Base-by-base conservation (phyloP, 2,329 filamentous ascomycete species). In the Hypomyces rosellus region DNA sequence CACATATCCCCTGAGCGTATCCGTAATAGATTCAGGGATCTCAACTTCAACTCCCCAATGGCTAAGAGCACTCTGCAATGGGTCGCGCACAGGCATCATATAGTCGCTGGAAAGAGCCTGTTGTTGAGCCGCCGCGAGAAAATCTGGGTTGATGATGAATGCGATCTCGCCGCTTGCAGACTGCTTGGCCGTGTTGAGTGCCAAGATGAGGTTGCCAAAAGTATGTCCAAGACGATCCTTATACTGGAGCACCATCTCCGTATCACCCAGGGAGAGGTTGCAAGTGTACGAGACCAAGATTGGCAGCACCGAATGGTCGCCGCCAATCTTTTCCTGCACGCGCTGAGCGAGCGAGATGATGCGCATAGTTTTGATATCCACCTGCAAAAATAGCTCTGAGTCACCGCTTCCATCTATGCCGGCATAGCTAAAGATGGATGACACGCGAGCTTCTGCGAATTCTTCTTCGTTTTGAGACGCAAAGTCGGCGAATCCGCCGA, bases 211-310 rank as follows among this genome's bases (percentile, higher is more conserved):
- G 41, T 51, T 51, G 15, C 30, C 49, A 34, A 51, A 51, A 36
- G 44, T 43, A 20, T 44, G 37, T 7, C 30, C 33, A 7, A 51
- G 49, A 8, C 25, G 8, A 9, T 34, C 16, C 2, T n/a, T 13
- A 20, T 46, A 15, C n/a, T 13, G 11, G 7, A 51, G 34, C 3
- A 30, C 20, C 2, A 4, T 18, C n/a, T 2, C 2, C 2, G 18
- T n/a, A 13, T 46, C 38, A 18, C 49, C 37, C 3, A n/a, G 5
- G 1, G 43, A 37, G 25, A 51, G 39, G 33, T 51, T 46, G 38
- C 49, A 51, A 6, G 49, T 51, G 8, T 51, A 51, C 4, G 49
- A 51, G 4, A 51, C n/a, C 30, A 51, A 40, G 33, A 51, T 30
- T 9, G 49, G 44, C 16, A 51, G 25, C 14, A 46, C 49, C 5